Base-by-base conservation (phyloP, 192 early-diverging fungal species). In the Mortierella alpina region DNA sequence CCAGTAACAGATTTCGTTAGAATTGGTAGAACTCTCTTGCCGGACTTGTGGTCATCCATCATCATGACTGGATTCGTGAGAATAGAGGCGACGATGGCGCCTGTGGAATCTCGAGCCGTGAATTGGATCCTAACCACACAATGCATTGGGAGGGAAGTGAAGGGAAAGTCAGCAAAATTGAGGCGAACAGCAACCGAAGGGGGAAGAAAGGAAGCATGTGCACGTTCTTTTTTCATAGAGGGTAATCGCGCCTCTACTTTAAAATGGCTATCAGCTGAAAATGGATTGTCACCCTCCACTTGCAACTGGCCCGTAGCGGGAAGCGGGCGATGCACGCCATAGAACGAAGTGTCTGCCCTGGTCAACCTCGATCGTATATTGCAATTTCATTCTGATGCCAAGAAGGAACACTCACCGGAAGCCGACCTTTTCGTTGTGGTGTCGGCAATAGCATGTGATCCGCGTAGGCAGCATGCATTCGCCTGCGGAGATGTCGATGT, bases 41-140 rank as follows among this genome's bases (percentile, higher is more conserved):
- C 87, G 17, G 93, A 94, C 81, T 96, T 96, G 88, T 96, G 95
- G 82, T 96, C 95, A 70, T 96, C 95, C 44, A 94, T 96, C 73
- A 96, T 94, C 87, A 95, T 89, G 45, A 96, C 93, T 3, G 95
- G 94, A 49, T 93, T 89, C 58, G 93, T 92, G 41, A 95, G 76
- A 18, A 89, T 90, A 39, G 90, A 89, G 15, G 94, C 91, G 9
- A 95, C 76, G n/a, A 90, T 80, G 13, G 68, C 73, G 41, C 87
- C 87, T 65, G 77, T 77, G 31, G 83, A 59, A 81, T 96, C 94
- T 11, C 84, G 75, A 57, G 92, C 84, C 31, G 88, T 88, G 73
- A 95, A 89, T 74, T 92, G 93, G 42, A 96, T 83, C 67, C 90
- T 93, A 68, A 10, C 59, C 11, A 51, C 41, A 55, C 12, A n/a